These are phyloP conservation scores for Jaltomata sinuosa DNA, from an alignment of 257 asterid species.

Conservation along the genomic window DNA sequence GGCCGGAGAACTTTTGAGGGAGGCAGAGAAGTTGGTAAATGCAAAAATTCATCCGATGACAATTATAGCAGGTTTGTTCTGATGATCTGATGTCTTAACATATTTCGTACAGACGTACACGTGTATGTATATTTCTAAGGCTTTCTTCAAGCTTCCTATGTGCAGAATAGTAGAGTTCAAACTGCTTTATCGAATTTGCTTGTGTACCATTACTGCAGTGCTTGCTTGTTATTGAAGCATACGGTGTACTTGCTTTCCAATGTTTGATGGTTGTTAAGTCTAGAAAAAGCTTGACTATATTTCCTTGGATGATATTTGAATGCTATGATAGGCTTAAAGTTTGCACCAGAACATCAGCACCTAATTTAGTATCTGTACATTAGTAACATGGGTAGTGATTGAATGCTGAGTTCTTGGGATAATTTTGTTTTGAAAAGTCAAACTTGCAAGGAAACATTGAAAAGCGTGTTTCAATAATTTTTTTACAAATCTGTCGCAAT, in stretches of 20 bases:
- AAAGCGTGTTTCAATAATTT: neutral
- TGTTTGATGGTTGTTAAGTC: neutral
- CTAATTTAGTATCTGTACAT: neutral
- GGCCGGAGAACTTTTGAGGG: slow-evolving; percentile 97
- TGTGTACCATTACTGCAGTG: neutral
- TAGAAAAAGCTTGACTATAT: neutral
- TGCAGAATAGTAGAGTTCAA: neutral
- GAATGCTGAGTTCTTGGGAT: neutral
- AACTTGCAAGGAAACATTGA: too few species aligned
- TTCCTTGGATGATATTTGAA: neutral
- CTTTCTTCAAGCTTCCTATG: neutral
- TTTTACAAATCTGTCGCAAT: neutral
- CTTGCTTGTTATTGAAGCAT: neutral
- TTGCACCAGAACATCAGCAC: neutral
- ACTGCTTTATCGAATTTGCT: neutral
- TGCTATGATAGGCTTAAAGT: neutral
- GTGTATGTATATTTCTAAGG: neutral
- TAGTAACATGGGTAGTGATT: neutral
- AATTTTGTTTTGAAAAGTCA: neutral
- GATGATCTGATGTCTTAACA: neutral
- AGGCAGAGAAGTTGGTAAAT: slow-evolving; percentile 91
- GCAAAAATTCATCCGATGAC: slow-evolving; percentile 95
- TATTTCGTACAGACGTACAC: neutral
- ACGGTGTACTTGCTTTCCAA: neutral
- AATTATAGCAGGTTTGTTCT: slow-evolving; percentile 60